These are phyloP conservation scores for Calycina herbarum DNA, from an alignment of 2,329 filamentous ascomycete species.

Conservation along the genomic window DNA sequence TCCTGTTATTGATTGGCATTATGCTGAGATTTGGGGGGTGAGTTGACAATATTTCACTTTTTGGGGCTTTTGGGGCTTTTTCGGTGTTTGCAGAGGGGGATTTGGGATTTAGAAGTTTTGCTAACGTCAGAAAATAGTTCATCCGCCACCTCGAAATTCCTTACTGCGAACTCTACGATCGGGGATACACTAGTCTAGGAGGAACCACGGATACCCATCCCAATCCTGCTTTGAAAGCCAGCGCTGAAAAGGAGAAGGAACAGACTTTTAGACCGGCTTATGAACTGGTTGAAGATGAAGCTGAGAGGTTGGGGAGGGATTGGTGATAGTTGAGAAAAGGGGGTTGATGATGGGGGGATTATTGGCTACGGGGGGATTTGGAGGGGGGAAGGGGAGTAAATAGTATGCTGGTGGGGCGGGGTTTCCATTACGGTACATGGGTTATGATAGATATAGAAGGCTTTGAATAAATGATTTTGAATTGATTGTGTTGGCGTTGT, in stretches of 20 bases:
- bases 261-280: conserved; percentile 69
- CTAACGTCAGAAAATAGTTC: conserved; percentile 54
- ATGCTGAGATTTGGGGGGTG: conserved; percentile 90
- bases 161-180: conserved; percentile 86
- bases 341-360: background rate
- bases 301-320: conserved; percentile 76
- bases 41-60: conserved; percentile 41
- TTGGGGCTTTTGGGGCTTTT: background rate
- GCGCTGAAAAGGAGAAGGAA: conserved; percentile 35
- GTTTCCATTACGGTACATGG: background rate
- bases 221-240: conserved; percentile 69
- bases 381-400: background rate
- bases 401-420: background rate
- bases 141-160: conserved; percentile 75
- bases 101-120: background rate
- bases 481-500: background rate
- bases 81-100: background rate
- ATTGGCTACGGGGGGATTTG: background rate
- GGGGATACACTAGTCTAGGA: conserved; percentile 88
- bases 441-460: conserved; percentile 10
- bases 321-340: conserved; percentile 36
- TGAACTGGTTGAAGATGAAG: conserved; percentile 70
- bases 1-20: conserved; percentile 97
- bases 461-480: conserved; percentile 5
- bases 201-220: conserved; percentile 86